phyloP scores from a whole-genome alignment of 805 yeast genomes.

The Schwanniomyces sp. region DNA sequence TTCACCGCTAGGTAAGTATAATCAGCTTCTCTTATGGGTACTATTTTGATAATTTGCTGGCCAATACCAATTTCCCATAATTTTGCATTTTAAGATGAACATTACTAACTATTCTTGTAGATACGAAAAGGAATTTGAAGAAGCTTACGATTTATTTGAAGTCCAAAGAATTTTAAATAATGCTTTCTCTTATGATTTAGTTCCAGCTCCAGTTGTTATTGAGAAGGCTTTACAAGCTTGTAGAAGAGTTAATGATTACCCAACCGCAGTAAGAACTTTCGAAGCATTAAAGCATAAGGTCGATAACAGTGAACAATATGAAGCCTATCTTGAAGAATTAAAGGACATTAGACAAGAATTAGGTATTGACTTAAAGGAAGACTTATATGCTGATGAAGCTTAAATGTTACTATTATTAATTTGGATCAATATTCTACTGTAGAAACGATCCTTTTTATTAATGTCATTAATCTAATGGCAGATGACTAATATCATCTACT shows the following conservation, averaged over 20 bases:
- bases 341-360: slow-evolving; percentile 88
- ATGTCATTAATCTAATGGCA: neutral
- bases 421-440: neutral
- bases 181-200: slow-evolving; percentile 97
- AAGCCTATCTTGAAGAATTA: slow-evolving; percentile 93
- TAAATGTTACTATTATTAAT: slow-evolving; percentile 8
- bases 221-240: slow-evolving; percentile 96
- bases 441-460: neutral
- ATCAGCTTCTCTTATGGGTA: neutral
- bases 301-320: slow-evolving; percentile 89
- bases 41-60: neutral
- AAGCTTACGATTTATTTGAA: slow-evolving; percentile 47
- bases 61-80: neutral
- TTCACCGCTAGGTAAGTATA: slow-evolving; percentile 70
- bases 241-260: slow-evolving; percentile 98
- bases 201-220: slow-evolving; percentile 95
- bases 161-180: slow-evolving; percentile 90
- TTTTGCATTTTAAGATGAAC: neutral
- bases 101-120: slow-evolving; percentile 26
- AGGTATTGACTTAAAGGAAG: slow-evolving; percentile 92
- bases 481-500: neutral
- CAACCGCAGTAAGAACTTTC: slow-evolving; percentile 97
- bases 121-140: slow-evolving; percentile 92
- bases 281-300: slow-evolving; percentile 97
- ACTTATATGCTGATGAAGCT: slow-evolving; percentile 51